Percentiles rank a stretch among this genome's conserved stretches.
phyloP scores from a whole-genome alignment of 1,284 basidiomycete genomes.

The Boletus subluridellus region DNA sequence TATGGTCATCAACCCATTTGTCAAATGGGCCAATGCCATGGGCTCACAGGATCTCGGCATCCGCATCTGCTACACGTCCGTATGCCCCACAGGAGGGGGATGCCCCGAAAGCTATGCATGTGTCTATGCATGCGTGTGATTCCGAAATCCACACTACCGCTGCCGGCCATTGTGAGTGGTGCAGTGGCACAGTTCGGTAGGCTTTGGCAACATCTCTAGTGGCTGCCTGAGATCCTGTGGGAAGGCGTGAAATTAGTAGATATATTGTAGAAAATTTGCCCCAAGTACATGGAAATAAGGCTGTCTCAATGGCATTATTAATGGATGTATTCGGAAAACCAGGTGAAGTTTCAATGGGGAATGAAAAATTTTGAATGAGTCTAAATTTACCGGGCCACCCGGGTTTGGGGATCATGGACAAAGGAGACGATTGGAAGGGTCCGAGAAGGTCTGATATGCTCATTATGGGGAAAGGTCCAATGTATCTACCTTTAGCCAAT shows the following conservation, averaged over 20 bases:
- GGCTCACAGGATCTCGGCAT: too few species aligned
- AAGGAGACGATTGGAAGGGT: too few species aligned
- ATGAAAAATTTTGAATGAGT: too few species aligned
- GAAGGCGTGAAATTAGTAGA: accelerated
- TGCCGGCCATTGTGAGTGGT: neutral
- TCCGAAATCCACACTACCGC: accelerated
- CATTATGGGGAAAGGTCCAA: too few species aligned
- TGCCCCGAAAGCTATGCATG: neutral
- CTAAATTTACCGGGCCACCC: neutral
- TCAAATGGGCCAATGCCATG: neutral
- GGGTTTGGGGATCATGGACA: neutral
- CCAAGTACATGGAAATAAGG: neutral
- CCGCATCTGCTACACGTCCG: too few species aligned
- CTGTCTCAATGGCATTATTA: neutral
- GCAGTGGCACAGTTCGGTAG: neutral
- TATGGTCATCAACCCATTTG: conserved; percentile 5
- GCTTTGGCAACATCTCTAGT: neutral
- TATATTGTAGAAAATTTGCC: too few species aligned
- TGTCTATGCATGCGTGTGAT: neutral
- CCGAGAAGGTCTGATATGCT: too few species aligned
- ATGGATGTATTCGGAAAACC: neutral
- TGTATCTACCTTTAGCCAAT: too few species aligned
- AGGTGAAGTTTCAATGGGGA: neutral
- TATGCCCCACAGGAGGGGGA: neutral
- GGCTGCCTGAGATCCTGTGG: neutral